phyloP scores from a whole-genome alignment of 2,329 filamentous ascomycete genomes.

The Didymella exigua region DNA sequence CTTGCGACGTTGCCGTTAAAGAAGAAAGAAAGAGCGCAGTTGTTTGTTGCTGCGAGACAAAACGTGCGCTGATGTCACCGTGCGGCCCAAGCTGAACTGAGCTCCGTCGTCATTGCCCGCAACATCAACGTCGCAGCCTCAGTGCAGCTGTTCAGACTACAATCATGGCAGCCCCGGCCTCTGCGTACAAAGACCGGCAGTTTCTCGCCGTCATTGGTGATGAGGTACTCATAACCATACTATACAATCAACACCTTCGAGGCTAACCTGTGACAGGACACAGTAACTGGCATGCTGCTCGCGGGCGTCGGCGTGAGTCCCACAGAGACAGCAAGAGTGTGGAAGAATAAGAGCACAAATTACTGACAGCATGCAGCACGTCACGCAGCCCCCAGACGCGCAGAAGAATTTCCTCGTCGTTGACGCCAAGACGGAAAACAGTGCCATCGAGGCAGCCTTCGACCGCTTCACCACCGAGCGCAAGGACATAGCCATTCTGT shows the following conservation, averaged over 20 bases:
- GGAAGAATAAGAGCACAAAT: no score
- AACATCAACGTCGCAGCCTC: slow-evolving; percentile 26
- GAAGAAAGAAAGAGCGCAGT: background rate
- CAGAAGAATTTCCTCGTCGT: slow-evolving; percentile 99
- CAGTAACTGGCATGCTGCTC: slow-evolving; percentile 91
- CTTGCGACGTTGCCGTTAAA: background rate
- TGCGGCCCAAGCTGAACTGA: background rate
- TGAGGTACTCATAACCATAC: slow-evolving; percentile 65
- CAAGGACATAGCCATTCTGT: slow-evolving; percentile 94
- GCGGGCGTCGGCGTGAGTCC: slow-evolving; percentile 86
- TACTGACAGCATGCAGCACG: slow-evolving; percentile 68
- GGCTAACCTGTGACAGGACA: slow-evolving; percentile 67
- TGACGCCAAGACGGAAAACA: slow-evolving; percentile 87
- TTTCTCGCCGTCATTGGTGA: slow-evolving; percentile 98
- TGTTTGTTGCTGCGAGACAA: slow-evolving; percentile 1
- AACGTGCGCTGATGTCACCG: slow-evolving; percentile 1
- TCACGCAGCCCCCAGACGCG: slow-evolving; percentile 83
- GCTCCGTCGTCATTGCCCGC: slow-evolving; percentile 16
- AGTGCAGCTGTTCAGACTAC: slow-evolving; percentile 20
- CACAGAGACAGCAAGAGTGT: background rate
- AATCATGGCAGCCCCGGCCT: slow-evolving; percentile 64
- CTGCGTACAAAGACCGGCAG: slow-evolving; percentile 78
- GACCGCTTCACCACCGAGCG: slow-evolving; percentile 84
- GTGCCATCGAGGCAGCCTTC: slow-evolving; percentile 87
- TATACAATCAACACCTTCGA: background rate